Evolutionary conservation across 352 stramenopile species (phyloP), one percentile per base, ranked within the genome.

Genomic region (Phytophthora cajani): DNA sequence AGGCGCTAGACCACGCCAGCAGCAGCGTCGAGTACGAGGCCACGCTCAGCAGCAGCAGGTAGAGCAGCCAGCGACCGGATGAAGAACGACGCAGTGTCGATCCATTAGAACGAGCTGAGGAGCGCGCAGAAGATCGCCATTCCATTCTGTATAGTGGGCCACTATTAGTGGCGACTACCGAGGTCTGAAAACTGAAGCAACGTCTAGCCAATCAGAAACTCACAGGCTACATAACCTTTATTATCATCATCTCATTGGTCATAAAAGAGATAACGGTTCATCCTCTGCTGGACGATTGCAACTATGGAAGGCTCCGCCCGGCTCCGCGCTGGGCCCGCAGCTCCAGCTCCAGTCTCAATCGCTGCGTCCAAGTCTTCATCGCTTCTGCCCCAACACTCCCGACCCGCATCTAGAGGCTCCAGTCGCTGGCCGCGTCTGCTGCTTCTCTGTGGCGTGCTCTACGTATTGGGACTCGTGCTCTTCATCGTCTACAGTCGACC

Each of bases 361-460:
- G 11, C 38, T 9, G 16, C 54, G 7, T 63, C 27, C 1, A 38
- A 64, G 44, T 16, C 64, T 5, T 16, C 64, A 3, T 60, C 57
- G 17, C 23, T 53, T 5, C 51, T 73, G 6, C 69, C 58, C 46
- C 58, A 6, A n/a, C 64, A 67, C 54, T 53, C 17, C 16, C 16
- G 10, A 6, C 19, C 40, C 9, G 38, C 27, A 11, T 23, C 61
- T 17, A 27, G 12, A 6, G 21, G 36, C 0, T 2, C 8, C 10
- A 46, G 30, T 58, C 64, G 58, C 7, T 76, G 69, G 58, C 32
- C 54, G n/a, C 64, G 58, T 27, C 17, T 65, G 1, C 17, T 73
- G 14, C 69, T 76, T 5, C 63, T 38, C 32, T 63, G 52, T 12
- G 64, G 69, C 6, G 49, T 69, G 4, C 23, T 76, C 7, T 76